Conservation (phyloP, 441 rosid genomes). For the Erodium chrysanthum region DNA sequence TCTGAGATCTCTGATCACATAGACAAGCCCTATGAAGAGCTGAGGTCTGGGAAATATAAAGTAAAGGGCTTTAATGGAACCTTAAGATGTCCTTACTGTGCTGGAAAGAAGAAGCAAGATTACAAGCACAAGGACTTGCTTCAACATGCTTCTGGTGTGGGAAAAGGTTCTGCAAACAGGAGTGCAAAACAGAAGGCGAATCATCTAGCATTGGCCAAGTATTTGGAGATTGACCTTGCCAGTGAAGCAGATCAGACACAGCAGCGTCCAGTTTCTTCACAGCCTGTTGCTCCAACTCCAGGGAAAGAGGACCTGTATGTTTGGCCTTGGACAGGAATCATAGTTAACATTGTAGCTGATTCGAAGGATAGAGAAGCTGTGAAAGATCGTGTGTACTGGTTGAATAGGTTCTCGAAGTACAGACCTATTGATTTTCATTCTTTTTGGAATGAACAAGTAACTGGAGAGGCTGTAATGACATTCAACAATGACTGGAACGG, state of each 20-base stretch:
- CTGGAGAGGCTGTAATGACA: conserved; percentile 42
- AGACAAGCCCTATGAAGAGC: conserved; percentile 49
- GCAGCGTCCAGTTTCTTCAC: conserved; percentile 22
- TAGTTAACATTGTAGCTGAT: conserved; percentile 30
- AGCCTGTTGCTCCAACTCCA: conserved; percentile 20
- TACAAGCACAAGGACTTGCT: conserved; percentile 66
- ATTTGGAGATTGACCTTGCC: conserved; percentile 48
- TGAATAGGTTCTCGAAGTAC: conserved; percentile 40
- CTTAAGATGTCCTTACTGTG: conserved; percentile 71
- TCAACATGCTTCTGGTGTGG: conserved; percentile 78
- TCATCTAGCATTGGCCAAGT: conserved; percentile 62
- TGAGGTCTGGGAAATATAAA: conserved; percentile 36
- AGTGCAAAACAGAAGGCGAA: conserved; percentile 63
- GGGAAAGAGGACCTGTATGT: conserved; percentile 41
- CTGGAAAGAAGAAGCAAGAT: conserved; percentile 75
- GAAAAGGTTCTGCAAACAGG: conserved; percentile 58
- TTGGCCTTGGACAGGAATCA: conserved; percentile 78
- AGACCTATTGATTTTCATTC: conserved; percentile 45
- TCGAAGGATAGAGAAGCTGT: conserved; percentile 18
- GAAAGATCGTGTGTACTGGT: conserved; percentile 39
- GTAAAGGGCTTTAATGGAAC: conserved; percentile 46
- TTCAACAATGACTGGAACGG: conserved; percentile 60
- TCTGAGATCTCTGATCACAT: conserved; percentile 49
- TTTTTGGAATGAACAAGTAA: conserved; percentile 33
- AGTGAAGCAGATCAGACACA: conserved; percentile 33